Percentiles rank a stretch among this genome's conserved stretches.
These are phyloP conservation scores for Penicillium ochrochloron DNA, from an alignment of 495 filamentous ascomycete species.

Conservation along the genomic window DNA sequence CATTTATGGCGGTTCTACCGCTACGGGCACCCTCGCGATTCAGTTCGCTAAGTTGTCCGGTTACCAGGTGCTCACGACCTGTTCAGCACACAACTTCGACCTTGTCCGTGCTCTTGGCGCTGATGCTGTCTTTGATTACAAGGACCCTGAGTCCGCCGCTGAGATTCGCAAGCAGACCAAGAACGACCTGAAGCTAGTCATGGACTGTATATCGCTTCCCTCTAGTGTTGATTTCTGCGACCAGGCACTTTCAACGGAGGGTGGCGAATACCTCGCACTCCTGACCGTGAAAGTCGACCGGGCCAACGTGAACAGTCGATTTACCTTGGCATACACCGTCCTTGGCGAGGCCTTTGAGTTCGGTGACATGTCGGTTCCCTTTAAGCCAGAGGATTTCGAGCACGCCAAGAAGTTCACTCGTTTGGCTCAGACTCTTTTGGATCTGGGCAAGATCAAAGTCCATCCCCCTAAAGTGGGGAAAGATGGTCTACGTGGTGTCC, in stretches of 20 bases:
- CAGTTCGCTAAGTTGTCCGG: conserved; percentile 28
- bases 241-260: conserved; percentile 32
- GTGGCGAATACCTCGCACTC: conserved; percentile 31
- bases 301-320: conserved; percentile 36
- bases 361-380: conserved; percentile 30
- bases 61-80: conserved; percentile 42
- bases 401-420: conserved; percentile 43
- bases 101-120: conserved; percentile 39
- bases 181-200: conserved; percentile 34
- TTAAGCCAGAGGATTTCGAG: conserved; percentile 40
- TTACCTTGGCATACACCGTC: conserved; percentile 39
- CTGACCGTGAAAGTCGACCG: conserved; percentile 34
- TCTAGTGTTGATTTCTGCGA: conserved; percentile 34
- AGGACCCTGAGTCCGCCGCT: conserved; percentile 17
- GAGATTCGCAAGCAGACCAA: conserved; percentile 35
- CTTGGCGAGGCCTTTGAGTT: conserved; percentile 44
- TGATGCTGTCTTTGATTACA: conserved; percentile 42
- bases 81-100: conserved; percentile 41
- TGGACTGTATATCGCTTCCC: conserved; percentile 38
- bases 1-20: conserved; percentile 5
- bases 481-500: conserved; percentile 54
- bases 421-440: conserved; percentile 49
- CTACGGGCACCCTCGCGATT: conserved; percentile 13
- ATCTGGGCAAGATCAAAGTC: conserved; percentile 48
- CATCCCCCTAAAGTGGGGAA: conserved; percentile 51